Percentiles rank a stretch among this genome's conserved stretches.
Evolutionary conservation across 2,329 filamentous ascomycete genomes (phyloP).

Genomic region (Hypoxylon sp.): DNA sequence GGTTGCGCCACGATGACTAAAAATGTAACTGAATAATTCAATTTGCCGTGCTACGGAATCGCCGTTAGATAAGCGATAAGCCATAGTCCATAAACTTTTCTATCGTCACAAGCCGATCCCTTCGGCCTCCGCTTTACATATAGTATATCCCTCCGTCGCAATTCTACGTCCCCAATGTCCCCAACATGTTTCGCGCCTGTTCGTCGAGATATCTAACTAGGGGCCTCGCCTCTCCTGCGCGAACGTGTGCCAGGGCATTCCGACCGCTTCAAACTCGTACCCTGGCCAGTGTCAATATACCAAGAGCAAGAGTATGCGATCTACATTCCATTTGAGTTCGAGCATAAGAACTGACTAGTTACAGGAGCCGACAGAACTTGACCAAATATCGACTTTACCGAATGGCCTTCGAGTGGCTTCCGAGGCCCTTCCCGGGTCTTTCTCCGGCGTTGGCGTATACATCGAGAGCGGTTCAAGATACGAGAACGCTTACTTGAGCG

Average conservation of each 20-base stretch:
- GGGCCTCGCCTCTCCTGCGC: slow-evolving; percentile 46
- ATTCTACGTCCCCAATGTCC: slow-evolving; percentile 29
- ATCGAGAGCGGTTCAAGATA: slow-evolving; percentile 95
- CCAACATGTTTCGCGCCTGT: slow-evolving; percentile 51
- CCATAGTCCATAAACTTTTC: slow-evolving; percentile 35
- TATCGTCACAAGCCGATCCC: slow-evolving; percentile 46
- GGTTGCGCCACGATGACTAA: slow-evolving; percentile 11
- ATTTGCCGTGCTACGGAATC: neutral
- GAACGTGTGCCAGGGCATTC: slow-evolving; percentile 35
- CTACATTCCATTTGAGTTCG: neutral
- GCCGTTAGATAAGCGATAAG: slow-evolving; percentile 32
- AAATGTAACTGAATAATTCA: neutral
- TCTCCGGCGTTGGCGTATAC: slow-evolving; percentile 95
- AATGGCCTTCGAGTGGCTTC: slow-evolving; percentile 97
- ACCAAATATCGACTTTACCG: slow-evolving; percentile 87
- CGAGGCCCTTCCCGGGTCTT: slow-evolving; percentile 93
- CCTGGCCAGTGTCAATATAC: slow-evolving; percentile 49
- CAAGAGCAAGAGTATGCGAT: slow-evolving; percentile 45
- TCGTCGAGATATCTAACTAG: slow-evolving; percentile 45
- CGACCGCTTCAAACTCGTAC: slow-evolving; percentile 43
- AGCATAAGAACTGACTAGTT: slow-evolving; percentile 24
- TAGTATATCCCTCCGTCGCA: slow-evolving; percentile 8
- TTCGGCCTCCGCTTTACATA: slow-evolving; percentile 11
- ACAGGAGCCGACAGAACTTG: slow-evolving; percentile 89
- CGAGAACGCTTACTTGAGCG: slow-evolving; percentile 86